A percentile compares a stretch with the other conserved stretches of the same genome.
Conservation (phyloP, 805 yeast genomes). For the Saccharomycodes ludwigii region DNA sequence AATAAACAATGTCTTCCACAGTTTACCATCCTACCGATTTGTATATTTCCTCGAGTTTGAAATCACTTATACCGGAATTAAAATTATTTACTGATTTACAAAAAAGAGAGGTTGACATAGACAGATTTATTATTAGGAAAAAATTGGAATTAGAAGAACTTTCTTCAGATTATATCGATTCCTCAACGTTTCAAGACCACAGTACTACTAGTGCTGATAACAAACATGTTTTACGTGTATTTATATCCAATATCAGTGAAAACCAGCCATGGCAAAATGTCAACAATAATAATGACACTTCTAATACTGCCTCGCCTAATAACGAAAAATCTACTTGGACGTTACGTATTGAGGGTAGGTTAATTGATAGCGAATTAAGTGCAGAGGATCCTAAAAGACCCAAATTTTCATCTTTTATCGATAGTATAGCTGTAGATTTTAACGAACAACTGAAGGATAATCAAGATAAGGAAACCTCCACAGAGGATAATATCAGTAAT, state of each 20-base stretch:
- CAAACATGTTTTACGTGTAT: slow-evolving; percentile 61
- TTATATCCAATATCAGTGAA: slow-evolving; percentile 67
- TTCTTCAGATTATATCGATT: slow-evolving; percentile 33
- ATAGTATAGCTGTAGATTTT: slow-evolving; percentile 77
- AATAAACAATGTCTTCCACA: no score
- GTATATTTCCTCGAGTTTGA: slow-evolving; percentile 35
- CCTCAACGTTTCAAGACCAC: slow-evolving; percentile 26
- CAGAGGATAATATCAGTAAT: slow-evolving; percentile 24
- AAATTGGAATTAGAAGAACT: slow-evolving; percentile 74
- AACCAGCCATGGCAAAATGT: slow-evolving; percentile 80
- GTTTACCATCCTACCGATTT: slow-evolving; percentile 51
- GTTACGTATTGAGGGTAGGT: slow-evolving; percentile 75
- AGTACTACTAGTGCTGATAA: slow-evolving; percentile 22
- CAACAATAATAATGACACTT: no score
- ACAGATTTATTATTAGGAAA: slow-evolving; percentile 71
- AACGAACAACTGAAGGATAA: slow-evolving; percentile 15
- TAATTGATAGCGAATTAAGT: slow-evolving; percentile 37
- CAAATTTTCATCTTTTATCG: slow-evolving; percentile 67
- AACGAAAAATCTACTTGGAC: slow-evolving; percentile 57
- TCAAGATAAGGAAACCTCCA: slow-evolving; percentile 20
- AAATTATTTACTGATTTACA: slow-evolving; percentile 54
- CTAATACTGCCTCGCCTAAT: no score
- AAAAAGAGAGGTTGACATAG: slow-evolving; percentile 75
- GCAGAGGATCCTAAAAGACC: slow-evolving; percentile 37
- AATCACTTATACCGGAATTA: slow-evolving; percentile 51